These are phyloP conservation scores for Russula sp. DNA, from an alignment of 768 basidiomycete species.

Conservation along the genomic window DNA sequence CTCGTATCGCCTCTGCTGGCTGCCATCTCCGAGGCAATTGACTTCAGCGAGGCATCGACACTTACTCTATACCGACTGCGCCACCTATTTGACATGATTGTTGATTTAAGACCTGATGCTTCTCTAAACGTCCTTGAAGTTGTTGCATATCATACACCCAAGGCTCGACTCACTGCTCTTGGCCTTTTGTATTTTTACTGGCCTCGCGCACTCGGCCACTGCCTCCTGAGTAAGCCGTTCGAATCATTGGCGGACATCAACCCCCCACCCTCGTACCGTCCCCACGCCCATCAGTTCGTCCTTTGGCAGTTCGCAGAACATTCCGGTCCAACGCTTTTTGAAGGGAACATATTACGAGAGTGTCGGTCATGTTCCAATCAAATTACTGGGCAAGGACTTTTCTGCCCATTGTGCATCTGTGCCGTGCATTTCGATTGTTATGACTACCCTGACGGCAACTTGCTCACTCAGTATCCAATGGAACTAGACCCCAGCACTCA, in stretches of 20 bases:
- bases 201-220: slow-evolving; percentile 66
- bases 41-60: slow-evolving; percentile 31
- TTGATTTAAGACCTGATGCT: slow-evolving; percentile 56
- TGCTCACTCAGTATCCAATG: slow-evolving; percentile 48
- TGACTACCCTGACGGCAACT: slow-evolving; percentile 59
- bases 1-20: slow-evolving; percentile 58
- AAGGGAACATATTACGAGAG: slow-evolving; percentile 35
- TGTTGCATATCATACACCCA: slow-evolving; percentile 56
- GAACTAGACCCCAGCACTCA: slow-evolving; percentile 42
- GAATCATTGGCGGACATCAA: slow-evolving; percentile 34
- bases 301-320: slow-evolving; percentile 54
- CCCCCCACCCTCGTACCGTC: slow-evolving; percentile 30
- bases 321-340: slow-evolving; percentile 27
- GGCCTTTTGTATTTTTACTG: slow-evolving; percentile 54
- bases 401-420: slow-evolving; percentile 67
- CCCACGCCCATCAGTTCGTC: slow-evolving; percentile 57
- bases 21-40: slow-evolving; percentile 53
- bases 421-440: slow-evolving; percentile 77
- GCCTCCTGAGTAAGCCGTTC: slow-evolving; percentile 50
- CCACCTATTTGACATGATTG: slow-evolving; percentile 48
- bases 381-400: slow-evolving; percentile 62
- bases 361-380: slow-evolving; percentile 52
- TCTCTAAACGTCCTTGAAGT: slow-evolving; percentile 69
- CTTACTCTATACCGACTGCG: slow-evolving; percentile 46
- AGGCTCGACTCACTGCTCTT: slow-evolving; percentile 50